Conservation (phyloP, 805 yeast species). For the Isabelozyma heimii region DNA sequence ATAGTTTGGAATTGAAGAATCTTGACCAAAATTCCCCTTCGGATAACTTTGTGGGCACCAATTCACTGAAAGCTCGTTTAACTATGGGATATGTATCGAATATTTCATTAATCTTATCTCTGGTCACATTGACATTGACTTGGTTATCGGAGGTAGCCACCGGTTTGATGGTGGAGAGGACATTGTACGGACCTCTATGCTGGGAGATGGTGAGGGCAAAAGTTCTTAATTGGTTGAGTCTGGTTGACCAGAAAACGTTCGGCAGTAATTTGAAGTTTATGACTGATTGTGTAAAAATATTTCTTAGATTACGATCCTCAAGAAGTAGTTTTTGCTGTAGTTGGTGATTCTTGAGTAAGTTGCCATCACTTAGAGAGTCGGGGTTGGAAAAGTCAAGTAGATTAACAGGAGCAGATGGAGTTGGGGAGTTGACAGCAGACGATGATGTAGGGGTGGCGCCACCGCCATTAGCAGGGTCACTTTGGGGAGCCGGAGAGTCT, state of each 20-base stretch:
- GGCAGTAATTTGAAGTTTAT: conserved; percentile 74
- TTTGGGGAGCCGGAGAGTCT: conserved; percentile 25
- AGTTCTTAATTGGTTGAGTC: conserved; percentile 77
- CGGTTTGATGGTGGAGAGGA: conserved; percentile 88
- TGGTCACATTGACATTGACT: conserved; percentile 86
- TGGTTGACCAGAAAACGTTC: conserved; percentile 80
- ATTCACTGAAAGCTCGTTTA: conserved; percentile 81
- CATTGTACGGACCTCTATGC: conserved; percentile 90
- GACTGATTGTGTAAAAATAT: conserved; percentile 84
- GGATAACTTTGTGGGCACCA: conserved; percentile 74
- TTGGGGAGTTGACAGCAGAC: conserved; percentile 7
- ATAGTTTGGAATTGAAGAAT: conserved; percentile 86
- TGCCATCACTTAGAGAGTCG: conserved; percentile 35
- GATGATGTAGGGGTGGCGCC: conserved; percentile 8
- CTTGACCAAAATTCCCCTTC: conserved; percentile 97
- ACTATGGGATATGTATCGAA: conserved; percentile 93
- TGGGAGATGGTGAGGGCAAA: conserved; percentile 83
- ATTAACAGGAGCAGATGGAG: conserved; percentile 11
- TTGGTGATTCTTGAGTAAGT: conserved; percentile 64
- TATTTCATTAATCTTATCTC: conserved; percentile 85
- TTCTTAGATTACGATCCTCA: conserved; percentile 66
- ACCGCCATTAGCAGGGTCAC: conserved; percentile 1
- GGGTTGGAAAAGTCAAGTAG: conserved; percentile 19
- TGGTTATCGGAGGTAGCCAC: conserved; percentile 91
- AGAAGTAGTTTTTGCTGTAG: conserved; percentile 76